Percentiles rank a stretch among this genome's conserved stretches.
These are phyloP conservation scores for Carpinus fangiana DNA, from an alignment of 306 rosid species.

Conservation along the genomic window DNA sequence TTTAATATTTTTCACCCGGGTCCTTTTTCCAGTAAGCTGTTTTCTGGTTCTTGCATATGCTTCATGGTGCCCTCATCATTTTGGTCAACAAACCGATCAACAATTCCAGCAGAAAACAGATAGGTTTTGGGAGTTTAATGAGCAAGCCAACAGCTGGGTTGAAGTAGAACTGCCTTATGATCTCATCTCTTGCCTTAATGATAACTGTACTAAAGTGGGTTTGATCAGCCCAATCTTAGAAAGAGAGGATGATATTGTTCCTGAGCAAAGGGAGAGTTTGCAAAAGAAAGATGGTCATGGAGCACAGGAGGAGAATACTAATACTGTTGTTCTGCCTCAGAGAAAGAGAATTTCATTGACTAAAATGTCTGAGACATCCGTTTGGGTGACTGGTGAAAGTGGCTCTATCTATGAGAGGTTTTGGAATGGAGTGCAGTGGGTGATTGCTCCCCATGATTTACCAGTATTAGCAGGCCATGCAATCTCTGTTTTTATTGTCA, in stretches of 20 bases:
- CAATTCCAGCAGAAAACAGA: constrained; percentile 74
- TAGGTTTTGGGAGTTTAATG: constrained; percentile 77
- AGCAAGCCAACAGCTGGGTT: constrained; percentile 69
- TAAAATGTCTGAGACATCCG: constrained; percentile 69
- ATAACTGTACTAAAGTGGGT: constrained; percentile 43
- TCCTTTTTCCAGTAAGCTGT: constrained; percentile 37
- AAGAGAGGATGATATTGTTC: constrained; percentile 32
- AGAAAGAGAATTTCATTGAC: constrained; percentile 83
- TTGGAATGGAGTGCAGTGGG: constrained; percentile 99
- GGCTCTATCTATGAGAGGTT: constrained; percentile 92
- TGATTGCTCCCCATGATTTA: constrained; percentile 80
- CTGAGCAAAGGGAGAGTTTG: constrained; percentile 25
- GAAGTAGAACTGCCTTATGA: constrained; percentile 76
- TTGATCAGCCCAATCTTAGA: constrained; percentile 27
- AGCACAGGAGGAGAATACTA: constrained; percentile 25
- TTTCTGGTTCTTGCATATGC: constrained; percentile 36
- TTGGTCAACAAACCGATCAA: constrained; percentile 38
- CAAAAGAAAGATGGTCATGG: constrained; percentile 21
- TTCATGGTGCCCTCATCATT: constrained; percentile 58
- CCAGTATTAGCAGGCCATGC: constrained; percentile 65
- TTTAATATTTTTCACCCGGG: constrained; percentile 48
- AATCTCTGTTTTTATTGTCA: constrained; percentile 59
- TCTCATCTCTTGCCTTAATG: constrained; percentile 58
- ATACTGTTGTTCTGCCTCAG: constrained; percentile 42
- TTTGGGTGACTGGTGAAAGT: constrained; percentile 88